Evolutionary conservation across 1,284 basidiomycete species (phyloP), one percentile per base, ranked within the genome.

Genomic region (Marasmius tenuissimus): DNA sequence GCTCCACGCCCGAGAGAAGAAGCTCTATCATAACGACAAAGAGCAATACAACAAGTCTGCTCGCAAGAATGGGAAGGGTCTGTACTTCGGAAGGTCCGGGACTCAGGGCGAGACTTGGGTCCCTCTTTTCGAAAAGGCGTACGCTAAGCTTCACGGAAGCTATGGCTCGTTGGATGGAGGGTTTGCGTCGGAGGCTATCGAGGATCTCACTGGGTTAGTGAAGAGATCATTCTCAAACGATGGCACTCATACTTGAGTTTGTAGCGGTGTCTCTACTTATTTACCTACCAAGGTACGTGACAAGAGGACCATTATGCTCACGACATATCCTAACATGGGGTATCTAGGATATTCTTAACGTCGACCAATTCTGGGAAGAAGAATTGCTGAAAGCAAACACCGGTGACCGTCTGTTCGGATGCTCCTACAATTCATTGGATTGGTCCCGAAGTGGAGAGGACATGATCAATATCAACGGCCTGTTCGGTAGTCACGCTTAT

Each of bases 131-230:
- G 83, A 84, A 67, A 84, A 85, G 67, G 83, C 83, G 3, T 85
- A 78, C 63, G 83, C 83, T 0, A 83, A 83, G 65, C 64, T 83
- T 2, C 79, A 82, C 66, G 82, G 81, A 3, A 78, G 80, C 65
- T 84, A 80, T 65, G 67, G 69, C 5, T 71, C 78, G 1, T 62
- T 84, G 18, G 59, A 64, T 12, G 77, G 77, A 4, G 82, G 82
- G 0, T 72, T 68, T 53, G 68, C 75, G n/a, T 71, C 71, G 27
- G 80, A 84, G 61, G 81, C 75, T 0, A 72, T 83, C 2, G 82
- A 84, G 65, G 81, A 83, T 67, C 69, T 84, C 38, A 83, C 81
- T 10, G 82, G 82, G 81, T 81, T n/a, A n/a, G n/a, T n/a, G n/a
- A 55, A 1, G 71, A 59, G 34, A 27, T 45, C 22, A 34, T 35